Percentiles rank a stretch among this genome's conserved stretches.
These are phyloP conservation scores for Aquilaria yunnanensis DNA, from an alignment of 345 rosid species.

Conservation along the genomic window DNA sequence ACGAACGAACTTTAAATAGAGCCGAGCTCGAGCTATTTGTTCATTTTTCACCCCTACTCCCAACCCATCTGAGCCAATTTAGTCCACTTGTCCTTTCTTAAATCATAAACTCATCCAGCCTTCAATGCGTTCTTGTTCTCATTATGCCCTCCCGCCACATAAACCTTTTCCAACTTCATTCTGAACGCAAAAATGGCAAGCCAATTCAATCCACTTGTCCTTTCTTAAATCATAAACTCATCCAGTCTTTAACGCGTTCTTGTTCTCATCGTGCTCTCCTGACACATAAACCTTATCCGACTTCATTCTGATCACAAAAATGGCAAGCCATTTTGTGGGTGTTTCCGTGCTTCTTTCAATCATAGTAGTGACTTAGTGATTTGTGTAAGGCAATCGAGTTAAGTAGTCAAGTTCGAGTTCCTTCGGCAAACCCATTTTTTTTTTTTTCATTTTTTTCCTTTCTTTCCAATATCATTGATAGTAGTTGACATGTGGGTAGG, in stretches of 20 bases:
- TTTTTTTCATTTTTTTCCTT: no score
- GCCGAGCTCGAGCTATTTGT: no score
- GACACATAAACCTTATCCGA: constrained; percentile 40
- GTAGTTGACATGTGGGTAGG: no score
- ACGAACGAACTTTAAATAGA: no score
- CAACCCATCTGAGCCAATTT: constrained; percentile 28
- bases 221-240: constrained; percentile 41
- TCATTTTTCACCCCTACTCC: no score
- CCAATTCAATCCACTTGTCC: constrained; percentile 32
- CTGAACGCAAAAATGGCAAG: constrained; percentile 10
- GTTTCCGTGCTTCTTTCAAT: constrained; percentile 24
- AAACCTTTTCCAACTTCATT: no score
- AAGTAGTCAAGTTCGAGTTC: constrained; percentile 57
- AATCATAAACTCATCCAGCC: constrained; percentile 46
- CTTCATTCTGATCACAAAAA: constrained; percentile 24
- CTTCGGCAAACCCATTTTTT: constrained; percentile 22
- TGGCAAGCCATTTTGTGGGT: constrained; percentile 42
- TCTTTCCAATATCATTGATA: no score
- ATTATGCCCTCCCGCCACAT: constrained; percentile 61
- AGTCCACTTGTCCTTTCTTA: constrained; percentile 39
- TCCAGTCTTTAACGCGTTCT: constrained; percentile 42
- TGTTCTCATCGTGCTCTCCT: constrained; percentile 67
- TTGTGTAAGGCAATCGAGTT: constrained; percentile 31
- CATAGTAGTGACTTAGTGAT: constrained; percentile 43
- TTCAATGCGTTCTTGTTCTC: constrained; percentile 52